Evolutionary conservation across 768 basidiomycete genomes (phyloP), one percentile per base, ranked within the genome.

Genomic region (Boletus rubropictus): DNA sequence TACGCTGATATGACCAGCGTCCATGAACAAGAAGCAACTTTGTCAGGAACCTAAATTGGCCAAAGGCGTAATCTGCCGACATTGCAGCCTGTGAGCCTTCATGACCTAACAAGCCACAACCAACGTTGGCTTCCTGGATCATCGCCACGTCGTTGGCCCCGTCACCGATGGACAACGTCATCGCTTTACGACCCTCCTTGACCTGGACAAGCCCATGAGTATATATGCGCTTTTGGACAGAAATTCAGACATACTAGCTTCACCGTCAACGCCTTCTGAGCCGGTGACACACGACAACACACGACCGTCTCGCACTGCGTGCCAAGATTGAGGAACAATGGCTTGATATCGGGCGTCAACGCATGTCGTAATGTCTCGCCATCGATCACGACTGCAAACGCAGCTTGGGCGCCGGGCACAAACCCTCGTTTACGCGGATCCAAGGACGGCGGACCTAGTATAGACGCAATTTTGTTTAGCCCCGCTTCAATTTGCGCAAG

Each of bases 111-210:
- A 98, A 72, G 18, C 95, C 95, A 60, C 93, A 90, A 3, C 95
- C 95, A 54, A 98, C 86, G 64, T 98, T 93, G n/a, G 95, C 95
- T 60, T 95, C 95, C 63, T 98, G 95, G 49, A 98, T 98, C 95
- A 98, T 98, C 6, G 94, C 93, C 20, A 98, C 95, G 61, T 98
- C 95, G 61, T 98, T 98, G 14, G 95, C 95, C 45, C 91, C 92
- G 58, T 98, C 95, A 9, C 95, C 95, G 44, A 99, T 98, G 0
- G 94, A 89, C 24, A 98, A 67, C 2, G 94, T 95, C 95, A 97
- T 96, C 0, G 93, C 93, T 41, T 90, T 84, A 39, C 86, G 81
- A 9, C 95, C 95, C 56, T 97, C 92, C 59, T 97, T 97, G 65
- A 97, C 90, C 89, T 89, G 50, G 10, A 38, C 4, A 29, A 24